Conservation (phyloP, 2,329 filamentous ascomycete species). For the Stromatinia cepivora region DNA sequence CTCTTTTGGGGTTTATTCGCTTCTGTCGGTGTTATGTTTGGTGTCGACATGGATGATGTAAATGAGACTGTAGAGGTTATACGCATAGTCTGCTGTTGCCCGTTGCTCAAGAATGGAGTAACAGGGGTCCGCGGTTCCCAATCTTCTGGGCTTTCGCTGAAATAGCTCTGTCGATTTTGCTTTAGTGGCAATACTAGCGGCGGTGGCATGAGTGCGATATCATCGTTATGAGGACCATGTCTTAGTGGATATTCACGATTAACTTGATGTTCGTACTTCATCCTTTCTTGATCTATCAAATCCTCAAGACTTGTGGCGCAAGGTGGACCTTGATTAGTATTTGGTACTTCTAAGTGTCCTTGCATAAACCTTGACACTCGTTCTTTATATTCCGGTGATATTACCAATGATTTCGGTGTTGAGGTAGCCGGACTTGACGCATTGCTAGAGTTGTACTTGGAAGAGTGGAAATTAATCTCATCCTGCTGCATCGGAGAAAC, state of each 20-base stretch:
- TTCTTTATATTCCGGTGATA: slow-evolving; percentile 18
- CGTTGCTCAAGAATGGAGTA: background rate
- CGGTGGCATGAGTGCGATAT: slow-evolving; percentile 7
- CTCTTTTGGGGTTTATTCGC: slow-evolving; percentile 5
- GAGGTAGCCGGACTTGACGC: background rate
- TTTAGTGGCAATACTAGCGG: slow-evolving; percentile 13
- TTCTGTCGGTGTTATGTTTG: background rate
- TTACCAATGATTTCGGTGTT: background rate
- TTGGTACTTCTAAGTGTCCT: slow-evolving; percentile 8
- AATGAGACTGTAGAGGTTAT: slow-evolving; percentile 1
- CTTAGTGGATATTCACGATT: background rate
- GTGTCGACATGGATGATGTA: background rate
- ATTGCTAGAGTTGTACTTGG: background rate
- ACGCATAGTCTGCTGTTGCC: slow-evolving; percentile 1
- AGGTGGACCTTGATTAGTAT: background rate
- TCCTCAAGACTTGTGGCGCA: slow-evolving; percentile 13
- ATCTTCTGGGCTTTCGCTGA: slow-evolving; percentile 1
- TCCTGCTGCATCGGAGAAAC: slow-evolving; percentile 2
- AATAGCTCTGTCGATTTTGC: slow-evolving; percentile 14
- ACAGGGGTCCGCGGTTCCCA: background rate
- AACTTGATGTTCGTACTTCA: slow-evolving; percentile 12
- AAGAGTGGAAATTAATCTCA: background rate
- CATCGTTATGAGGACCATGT: slow-evolving; percentile 1
- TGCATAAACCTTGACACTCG: slow-evolving; percentile 6
- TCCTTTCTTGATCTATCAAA: slow-evolving; percentile 21